Evolutionary conservation across 2,329 filamentous ascomycete species (phyloP), one percentile per base, ranked within the genome.

Genomic region (Arachnomyces sp.): DNA sequence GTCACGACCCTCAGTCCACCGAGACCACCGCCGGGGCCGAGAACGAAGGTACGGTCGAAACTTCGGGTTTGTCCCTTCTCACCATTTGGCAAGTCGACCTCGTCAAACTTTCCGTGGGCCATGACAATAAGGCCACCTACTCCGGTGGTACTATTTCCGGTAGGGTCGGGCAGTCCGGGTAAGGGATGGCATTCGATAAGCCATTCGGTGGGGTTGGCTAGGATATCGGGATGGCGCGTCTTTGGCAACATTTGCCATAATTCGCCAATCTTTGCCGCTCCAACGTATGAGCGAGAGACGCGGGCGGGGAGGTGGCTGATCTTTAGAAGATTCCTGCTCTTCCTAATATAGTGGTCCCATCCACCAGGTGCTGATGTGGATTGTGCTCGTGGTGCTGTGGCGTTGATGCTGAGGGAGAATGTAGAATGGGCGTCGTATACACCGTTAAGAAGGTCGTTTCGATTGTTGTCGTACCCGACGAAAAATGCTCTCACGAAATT

Each of bases 91-190:
- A 66, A 59, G 49, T 84, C 76, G 13, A 81, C 67, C 56, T 94
- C 88, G 36, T 90, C 80, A 44, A 87, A 93, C 53, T 90, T 84
- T 46, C 87, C 84, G 52, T 92, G 84, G n/a, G 90, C 73, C 6
- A 76, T 81, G 49, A 93, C 76, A 36, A 85, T 73, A 48, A 93
- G 75, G 6, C 87, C 86, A 47, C 84, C 83, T 14, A 90, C 84
- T 3, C 84, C 85, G 14, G 68, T 66, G 1, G 66, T 58, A 45
- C 72, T 81, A 47, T 81, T 64, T 1, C 79, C 78, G 9, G 72
- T 74, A 2, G 79, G 80, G 51, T 93, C 86, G 2, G 75, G 73
- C 16, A 93, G 71, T 28, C 81, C 79, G 2, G 81, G 76, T 28
- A 89, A 68, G 12, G 82, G 74, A 52, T 87, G 81, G 49, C 85